Conservation (phyloP, 1,139 yeast genomes). For the Saccharomyces hybrid region DNA sequence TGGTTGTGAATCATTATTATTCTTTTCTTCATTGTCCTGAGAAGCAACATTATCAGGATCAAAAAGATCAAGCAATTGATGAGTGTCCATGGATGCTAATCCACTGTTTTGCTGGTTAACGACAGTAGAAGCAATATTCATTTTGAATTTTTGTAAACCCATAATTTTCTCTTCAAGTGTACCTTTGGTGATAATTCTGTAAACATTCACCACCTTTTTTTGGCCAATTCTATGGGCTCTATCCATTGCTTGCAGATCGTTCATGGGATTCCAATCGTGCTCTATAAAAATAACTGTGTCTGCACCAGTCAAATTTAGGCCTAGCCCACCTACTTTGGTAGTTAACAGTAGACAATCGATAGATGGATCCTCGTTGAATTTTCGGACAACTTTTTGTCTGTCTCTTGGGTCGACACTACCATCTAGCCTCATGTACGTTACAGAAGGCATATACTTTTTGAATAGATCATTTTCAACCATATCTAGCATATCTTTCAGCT, state of each 20-base stretch:
- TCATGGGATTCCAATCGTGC: conserved; percentile 99
- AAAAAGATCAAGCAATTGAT: conserved; percentile 84
- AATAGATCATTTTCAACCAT: conserved; percentile 88
- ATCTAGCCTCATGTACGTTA: conserved; percentile 89
- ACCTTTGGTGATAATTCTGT: conserved; percentile 82
- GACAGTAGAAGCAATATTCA: conserved; percentile 93
- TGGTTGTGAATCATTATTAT: conserved; percentile 19
- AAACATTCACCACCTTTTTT: conserved; percentile 92
- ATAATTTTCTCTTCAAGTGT: conserved; percentile 95
- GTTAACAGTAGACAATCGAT: conserved; percentile 87
- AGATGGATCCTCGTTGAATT: conserved; percentile 93
- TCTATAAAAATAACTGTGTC: conserved; percentile 98
- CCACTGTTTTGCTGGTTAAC: conserved; percentile 97
- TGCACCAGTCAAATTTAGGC: conserved; percentile 94
- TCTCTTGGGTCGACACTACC: conserved; percentile 92
- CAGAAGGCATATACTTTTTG: conserved; percentile 78
- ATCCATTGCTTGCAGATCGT: conserved; percentile 75
- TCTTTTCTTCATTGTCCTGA: conserved; percentile 30
- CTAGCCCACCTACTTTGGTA: conserved; percentile 97
- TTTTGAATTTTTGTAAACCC: conserved; percentile 96
- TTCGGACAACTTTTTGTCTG: conserved; percentile 83
- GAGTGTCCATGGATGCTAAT: conserved; percentile 91
- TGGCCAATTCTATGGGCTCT: conserved; percentile 66
- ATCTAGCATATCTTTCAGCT: conserved; percentile 94
- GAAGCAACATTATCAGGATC: conserved; percentile 44